phyloP scores from a whole-genome alignment of 352 stramenopile genomes.

The Phytophthora fragariaefolia region DNA sequence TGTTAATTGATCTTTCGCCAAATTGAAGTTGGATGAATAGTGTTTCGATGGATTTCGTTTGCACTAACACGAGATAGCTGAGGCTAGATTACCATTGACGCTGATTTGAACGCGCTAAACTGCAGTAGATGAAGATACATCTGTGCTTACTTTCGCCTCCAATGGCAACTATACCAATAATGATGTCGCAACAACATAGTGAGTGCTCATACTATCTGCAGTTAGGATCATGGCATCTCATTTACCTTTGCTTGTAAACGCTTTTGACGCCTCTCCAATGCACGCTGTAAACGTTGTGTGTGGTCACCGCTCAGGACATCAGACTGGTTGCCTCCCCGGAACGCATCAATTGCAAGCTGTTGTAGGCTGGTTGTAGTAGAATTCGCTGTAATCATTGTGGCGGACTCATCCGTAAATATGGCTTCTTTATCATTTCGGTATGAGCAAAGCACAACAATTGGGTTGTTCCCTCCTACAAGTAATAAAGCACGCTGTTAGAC shows the following conservation, averaged over 20 bases:
- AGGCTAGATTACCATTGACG: too few species aligned
- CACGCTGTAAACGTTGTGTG: constrained; percentile 47
- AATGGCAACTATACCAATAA: constrained; percentile 21
- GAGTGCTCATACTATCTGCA: not conserved
- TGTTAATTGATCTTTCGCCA: too few species aligned
- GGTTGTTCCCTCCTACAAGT: constrained; percentile 52
- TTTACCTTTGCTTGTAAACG: constrained; percentile 55
- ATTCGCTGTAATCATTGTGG: constrained; percentile 1
- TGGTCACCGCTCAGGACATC: constrained; percentile 25
- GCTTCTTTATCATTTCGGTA: constrained; percentile 52
- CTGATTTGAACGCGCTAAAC: constrained; percentile 5
- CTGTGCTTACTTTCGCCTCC: constrained; percentile 23
- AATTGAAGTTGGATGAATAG: too few species aligned
- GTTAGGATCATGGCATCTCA: not conserved
- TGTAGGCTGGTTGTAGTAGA: constrained; percentile 20
- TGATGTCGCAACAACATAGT: not conserved
- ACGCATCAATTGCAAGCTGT: constrained; percentile 13
- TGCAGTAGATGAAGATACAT: constrained; percentile 12
- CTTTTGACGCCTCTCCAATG: constrained; percentile 51
- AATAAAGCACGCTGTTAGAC: not conserved
- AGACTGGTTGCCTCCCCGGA: constrained; percentile 14
- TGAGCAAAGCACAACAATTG: constrained; percentile 67
- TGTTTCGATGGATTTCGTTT: too few species aligned
- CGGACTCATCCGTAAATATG: constrained; percentile 21
- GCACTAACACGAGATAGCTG: too few species aligned